Conservation (phyloP, 2,329 filamentous ascomycete genomes). For the Orbilia oligospora region DNA sequence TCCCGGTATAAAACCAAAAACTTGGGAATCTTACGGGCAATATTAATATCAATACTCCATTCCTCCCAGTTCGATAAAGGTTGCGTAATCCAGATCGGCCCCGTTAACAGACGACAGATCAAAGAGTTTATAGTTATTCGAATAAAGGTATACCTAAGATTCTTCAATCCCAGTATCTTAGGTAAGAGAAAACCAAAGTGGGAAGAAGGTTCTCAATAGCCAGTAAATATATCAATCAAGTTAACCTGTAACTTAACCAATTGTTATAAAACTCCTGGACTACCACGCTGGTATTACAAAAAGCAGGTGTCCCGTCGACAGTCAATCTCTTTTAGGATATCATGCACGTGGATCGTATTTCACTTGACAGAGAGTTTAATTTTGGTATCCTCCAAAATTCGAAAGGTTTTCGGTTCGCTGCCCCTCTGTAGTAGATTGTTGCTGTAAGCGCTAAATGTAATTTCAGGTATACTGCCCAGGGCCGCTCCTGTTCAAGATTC, state of each 20-base stretch:
- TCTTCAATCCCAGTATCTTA: constrained; percentile 29
- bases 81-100: constrained; percentile 31
- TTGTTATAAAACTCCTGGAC: constrained; percentile 7
- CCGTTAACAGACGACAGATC: constrained; percentile 9
- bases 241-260: neutral
- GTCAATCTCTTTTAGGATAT: constrained; percentile 23
- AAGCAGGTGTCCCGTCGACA: constrained; percentile 19
- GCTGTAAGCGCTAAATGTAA: neutral
- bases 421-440: constrained; percentile 7
- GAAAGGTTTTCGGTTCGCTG: constrained; percentile 2
- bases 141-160: too few species aligned
- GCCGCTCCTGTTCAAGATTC: constrained; percentile 22
- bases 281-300: constrained; percentile 22
- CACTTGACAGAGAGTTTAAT: constrained; percentile 49
- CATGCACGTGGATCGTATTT: constrained; percentile 42
- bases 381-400: constrained; percentile 6
- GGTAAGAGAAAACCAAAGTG: constrained; percentile 24
- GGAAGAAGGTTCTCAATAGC: constrained; percentile 8
- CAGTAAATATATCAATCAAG: constrained; percentile 35
- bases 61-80: neutral
- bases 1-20: constrained; percentile 1
- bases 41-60: constrained; percentile 13
- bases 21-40: neutral
- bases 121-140: neutral
- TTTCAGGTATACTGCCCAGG: constrained; percentile 11